Percentiles rank a stretch among this genome's conserved stretches.
Conservation (phyloP, 306 rosid genomes). For the Hippophae rhamnoides region DNA sequence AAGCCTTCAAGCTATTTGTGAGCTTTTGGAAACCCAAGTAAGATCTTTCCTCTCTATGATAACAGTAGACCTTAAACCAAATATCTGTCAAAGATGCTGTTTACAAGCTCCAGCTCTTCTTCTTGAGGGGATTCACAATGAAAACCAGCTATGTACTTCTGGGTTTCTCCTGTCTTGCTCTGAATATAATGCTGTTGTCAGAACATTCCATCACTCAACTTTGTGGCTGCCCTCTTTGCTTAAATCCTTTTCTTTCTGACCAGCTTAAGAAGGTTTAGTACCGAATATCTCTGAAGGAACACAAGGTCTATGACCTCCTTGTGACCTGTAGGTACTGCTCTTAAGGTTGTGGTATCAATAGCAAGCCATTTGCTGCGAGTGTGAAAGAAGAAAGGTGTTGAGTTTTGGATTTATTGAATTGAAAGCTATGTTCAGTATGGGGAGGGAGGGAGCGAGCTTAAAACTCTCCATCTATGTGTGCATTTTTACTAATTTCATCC, state of each 20-base stretch:
- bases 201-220: slow-evolving; percentile 55
- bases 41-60: slow-evolving; percentile 15
- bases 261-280: slow-evolving; percentile 54
- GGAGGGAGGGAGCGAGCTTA: slow-evolving; percentile 37
- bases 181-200: slow-evolving; percentile 68
- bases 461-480: slow-evolving; percentile 12
- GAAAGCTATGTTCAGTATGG: slow-evolving; percentile 74
- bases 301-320: slow-evolving; percentile 64
- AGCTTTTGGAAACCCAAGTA: no score
- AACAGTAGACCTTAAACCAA: slow-evolving; percentile 30
- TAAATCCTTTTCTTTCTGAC: slow-evolving; percentile 40
- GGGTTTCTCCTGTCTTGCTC: slow-evolving; percentile 66
- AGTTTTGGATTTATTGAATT: slow-evolving; percentile 44
- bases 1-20: no score
- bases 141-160: slow-evolving; percentile 62
- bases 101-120: slow-evolving; percentile 55
- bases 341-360: slow-evolving; percentile 47
- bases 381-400: slow-evolving; percentile 56
- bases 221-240: slow-evolving; percentile 60
- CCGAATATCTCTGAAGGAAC: slow-evolving; percentile 69
- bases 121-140: slow-evolving; percentile 50
- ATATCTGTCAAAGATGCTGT: slow-evolving; percentile 47
- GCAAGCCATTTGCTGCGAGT: slow-evolving; percentile 51
- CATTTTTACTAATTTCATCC: background rate
- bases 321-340: slow-evolving; percentile 79